phyloP scores from a whole-genome alignment of 805 yeast genomes.

The Cephaloascus albidus region DNA sequence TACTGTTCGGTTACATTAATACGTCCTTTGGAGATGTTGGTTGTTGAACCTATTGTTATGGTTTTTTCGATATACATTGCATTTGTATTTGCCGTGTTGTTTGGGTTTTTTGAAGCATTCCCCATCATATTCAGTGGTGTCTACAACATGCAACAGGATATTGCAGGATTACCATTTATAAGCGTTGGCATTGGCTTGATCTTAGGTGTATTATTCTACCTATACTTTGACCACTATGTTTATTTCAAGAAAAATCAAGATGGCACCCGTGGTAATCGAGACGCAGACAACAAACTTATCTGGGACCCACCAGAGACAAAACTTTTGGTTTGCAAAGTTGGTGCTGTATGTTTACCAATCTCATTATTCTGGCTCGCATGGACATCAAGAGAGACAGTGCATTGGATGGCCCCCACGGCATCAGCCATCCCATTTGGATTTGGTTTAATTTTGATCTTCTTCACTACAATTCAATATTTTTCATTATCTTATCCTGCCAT shows the following conservation, averaged over 20 bases:
- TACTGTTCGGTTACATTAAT: constrained; percentile 41
- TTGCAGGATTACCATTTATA: constrained; percentile 61
- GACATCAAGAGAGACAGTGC: constrained; percentile 53
- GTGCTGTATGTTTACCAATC: constrained; percentile 57
- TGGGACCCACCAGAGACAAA: constrained; percentile 54
- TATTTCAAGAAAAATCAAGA: constrained; percentile 52
- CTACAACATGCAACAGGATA: constrained; percentile 49
- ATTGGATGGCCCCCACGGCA: constrained; percentile 70
- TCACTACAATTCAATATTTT: constrained; percentile 60
- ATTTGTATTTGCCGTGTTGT: constrained; percentile 67
- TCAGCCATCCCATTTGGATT: constrained; percentile 78
- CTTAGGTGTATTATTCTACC: constrained; percentile 42
- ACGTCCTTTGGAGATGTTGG: constrained; percentile 61
- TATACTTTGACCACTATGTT: constrained; percentile 35
- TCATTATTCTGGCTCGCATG: constrained; percentile 78
- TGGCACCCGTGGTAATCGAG: constrained; percentile 51
- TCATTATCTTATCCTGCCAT: constrained; percentile 66
- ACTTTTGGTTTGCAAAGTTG: constrained; percentile 53
- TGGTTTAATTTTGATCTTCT: constrained; percentile 63
- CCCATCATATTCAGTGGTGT: constrained; percentile 65
- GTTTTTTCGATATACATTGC: constrained; percentile 64
- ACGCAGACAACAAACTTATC: constrained; percentile 42
- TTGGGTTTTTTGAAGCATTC: constrained; percentile 74
- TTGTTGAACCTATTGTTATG: constrained; percentile 67
- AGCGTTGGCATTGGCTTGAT: constrained; percentile 66